Evolutionary conservation across 305 asterid genomes (phyloP).

Genomic region (Euphrasia arctica): DNA sequence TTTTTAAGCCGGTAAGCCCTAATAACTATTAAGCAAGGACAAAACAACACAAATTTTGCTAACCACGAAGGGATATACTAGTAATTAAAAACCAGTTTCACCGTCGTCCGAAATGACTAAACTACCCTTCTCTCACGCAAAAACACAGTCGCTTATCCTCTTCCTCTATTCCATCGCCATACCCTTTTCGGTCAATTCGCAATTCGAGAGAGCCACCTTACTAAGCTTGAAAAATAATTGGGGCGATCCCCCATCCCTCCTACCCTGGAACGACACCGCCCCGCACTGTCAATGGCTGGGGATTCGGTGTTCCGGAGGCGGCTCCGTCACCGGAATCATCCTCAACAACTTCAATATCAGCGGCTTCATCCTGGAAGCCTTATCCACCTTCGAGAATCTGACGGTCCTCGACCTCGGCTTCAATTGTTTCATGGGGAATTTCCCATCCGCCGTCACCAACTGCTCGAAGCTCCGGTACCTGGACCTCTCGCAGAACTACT

Average conservation of each 20-base stretch:
- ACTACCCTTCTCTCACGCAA: slow-evolving; percentile 23
- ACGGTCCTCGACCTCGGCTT: slow-evolving; percentile 38
- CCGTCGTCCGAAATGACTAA: slow-evolving; percentile 35
- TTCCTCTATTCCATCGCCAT: slow-evolving; percentile 40
- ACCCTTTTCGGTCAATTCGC: slow-evolving; percentile 57
- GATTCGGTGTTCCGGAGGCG: slow-evolving; percentile 49
- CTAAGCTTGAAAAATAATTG: slow-evolving; percentile 53
- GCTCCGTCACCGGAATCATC: slow-evolving; percentile 44
- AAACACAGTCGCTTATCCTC: slow-evolving; percentile 20
- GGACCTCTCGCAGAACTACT: slow-evolving; percentile 62
- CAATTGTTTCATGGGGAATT: slow-evolving; percentile 46
- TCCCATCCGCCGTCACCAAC: slow-evolving; percentile 45
- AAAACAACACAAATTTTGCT: too few relatives aligned
- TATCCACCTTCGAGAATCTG: slow-evolving; percentile 49
- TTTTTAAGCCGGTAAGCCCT: too few relatives aligned
- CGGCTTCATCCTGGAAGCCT: slow-evolving; percentile 41
- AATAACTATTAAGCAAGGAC: too few relatives aligned
- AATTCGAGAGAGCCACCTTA: slow-evolving; percentile 47
- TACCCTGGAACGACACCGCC: slow-evolving; percentile 65
- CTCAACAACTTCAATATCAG: slow-evolving; percentile 27
- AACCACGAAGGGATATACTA: too few relatives aligned
- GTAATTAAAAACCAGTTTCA: too few relatives aligned
- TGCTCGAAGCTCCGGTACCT: slow-evolving; percentile 52
- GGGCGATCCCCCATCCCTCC: slow-evolving; percentile 57
- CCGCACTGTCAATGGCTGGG: slow-evolving; percentile 77